Evolutionary conservation across 306 rosid genomes (phyloP).

Genomic region (Cicer bijugum): DNA sequence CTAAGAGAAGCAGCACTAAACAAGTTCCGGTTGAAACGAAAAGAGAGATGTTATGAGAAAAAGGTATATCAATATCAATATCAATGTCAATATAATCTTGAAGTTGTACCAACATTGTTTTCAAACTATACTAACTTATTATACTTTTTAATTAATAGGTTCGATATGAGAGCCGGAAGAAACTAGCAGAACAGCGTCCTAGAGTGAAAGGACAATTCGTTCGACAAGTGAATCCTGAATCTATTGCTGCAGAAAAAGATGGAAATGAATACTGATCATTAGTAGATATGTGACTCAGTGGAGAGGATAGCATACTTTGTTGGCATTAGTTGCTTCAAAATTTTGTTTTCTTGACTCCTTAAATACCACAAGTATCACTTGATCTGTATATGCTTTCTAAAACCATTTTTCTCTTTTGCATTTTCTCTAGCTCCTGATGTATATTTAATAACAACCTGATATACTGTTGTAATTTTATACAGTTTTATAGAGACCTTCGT

Average conservation of each 20-base stretch:
- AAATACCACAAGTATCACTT: slow-evolving; percentile 25
- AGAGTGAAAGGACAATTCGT: slow-evolving; percentile 97
- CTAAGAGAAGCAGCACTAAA: slow-evolving; percentile 87
- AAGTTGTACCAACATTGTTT: slow-evolving; percentile 10
- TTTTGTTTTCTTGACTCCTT: slow-evolving; percentile 42
- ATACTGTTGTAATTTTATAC: slow-evolving; percentile 41
- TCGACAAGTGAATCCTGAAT: slow-evolving; percentile 61
- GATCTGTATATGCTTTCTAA: slow-evolving; percentile 50
- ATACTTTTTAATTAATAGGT: slow-evolving; percentile 56
- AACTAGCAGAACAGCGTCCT: slow-evolving; percentile 98
- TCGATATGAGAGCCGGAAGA: slow-evolving; percentile 97
- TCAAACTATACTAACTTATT: slow-evolving; percentile 36
- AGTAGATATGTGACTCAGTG: slow-evolving; percentile 42
- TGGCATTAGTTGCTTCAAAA: slow-evolving; percentile 40
- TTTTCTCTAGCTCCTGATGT: slow-evolving; percentile 36
- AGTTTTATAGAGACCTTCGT: slow-evolving; percentile 21
- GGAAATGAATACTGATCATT: slow-evolving; percentile 45
- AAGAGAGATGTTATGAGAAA: slow-evolving; percentile 94
- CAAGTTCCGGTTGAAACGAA: slow-evolving; percentile 89
- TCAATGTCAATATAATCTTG: not conserved
- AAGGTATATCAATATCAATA: slow-evolving; percentile 59
- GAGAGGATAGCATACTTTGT: slow-evolving; percentile 35
- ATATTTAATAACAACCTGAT: slow-evolving; percentile 31
- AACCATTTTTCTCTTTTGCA: slow-evolving; percentile 35
- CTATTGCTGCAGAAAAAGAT: slow-evolving; percentile 50